Base-by-base conservation (phyloP, 208 protist genomes). In the Endotrypanum monterogeii region DNA sequence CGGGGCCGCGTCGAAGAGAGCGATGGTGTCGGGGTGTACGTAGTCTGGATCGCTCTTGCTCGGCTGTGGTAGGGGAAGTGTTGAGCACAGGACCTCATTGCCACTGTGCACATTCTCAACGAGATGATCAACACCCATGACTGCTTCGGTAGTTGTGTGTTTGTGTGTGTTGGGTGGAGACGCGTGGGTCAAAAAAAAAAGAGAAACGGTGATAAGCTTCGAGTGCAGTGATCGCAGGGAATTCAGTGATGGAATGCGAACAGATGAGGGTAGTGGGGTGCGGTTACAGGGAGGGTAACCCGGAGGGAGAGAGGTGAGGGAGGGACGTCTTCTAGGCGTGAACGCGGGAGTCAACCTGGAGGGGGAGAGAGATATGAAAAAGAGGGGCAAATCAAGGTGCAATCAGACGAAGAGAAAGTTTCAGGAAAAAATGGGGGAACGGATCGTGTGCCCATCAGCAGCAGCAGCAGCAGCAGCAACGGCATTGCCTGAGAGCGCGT, bases 1-100 rank as follows among this genome's bases (percentile, higher is more conserved):
- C 32, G 85, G 82, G 7, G 55, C 67, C n/a, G 37, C 60, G n/a
- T 48, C 6, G 52, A 89, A 86, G 20, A 89, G 69, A 23, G 28
- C 32, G 23, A 32, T 52, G 55, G 84, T 65, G 41, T 77, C 78
- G 14, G 84, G 80, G 60, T 89, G 84, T 8, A 83, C 67, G 69
- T 76, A 89, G 28, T 50, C 48, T 18, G 37, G 52, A 18, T 82
- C 80, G 48, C 76, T 55, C n/a, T 58, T n/a, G 41, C n/a, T 39
- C 32, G 28, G 51, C 62, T 67, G 39, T 41, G 48, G n/a, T 41
- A 18, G 23, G 51, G 39, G 52, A 11, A 39, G 32, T 4, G 37
- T 9, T 25, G 62, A 16, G 41, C 1, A 25, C n/a, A 25, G 41
- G n/a, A 35, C 54, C 9, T 72, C 67, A 57, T 37, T 35, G 52